Conservation (phyloP, 2,329 filamentous ascomycete genomes). For the Colletotrichum brevisporum region DNA sequence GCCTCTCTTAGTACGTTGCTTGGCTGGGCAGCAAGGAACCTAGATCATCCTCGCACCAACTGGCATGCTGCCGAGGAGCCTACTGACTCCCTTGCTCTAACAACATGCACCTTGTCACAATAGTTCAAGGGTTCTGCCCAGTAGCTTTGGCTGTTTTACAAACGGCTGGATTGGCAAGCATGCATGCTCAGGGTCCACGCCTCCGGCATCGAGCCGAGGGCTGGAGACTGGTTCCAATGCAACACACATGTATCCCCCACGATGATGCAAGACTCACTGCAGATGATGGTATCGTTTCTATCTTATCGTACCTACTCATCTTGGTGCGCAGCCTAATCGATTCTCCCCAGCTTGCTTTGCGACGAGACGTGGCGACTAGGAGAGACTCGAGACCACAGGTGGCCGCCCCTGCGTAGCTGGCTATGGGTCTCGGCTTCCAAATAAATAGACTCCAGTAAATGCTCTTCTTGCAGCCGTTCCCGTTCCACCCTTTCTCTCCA, state of each 20-base stretch:
- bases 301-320: no score
- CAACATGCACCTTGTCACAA: neutral
- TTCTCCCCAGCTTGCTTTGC: no score
- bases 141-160: neutral
- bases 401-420: neutral
- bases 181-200: neutral
- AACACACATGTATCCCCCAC: neutral
- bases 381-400: neutral
- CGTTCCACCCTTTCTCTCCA: neutral
- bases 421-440: neutral
- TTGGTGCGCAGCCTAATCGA: no score
- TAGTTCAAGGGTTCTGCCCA: neutral
- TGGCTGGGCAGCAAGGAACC: no score
- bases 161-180: neutral
- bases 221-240: no score
- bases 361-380: neutral
- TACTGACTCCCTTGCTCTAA: no score
- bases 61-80: no score
- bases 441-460: neutral
- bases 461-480: neutral
- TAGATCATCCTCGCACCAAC: no score
- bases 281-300: conserved; percentile 5
- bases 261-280: conserved; percentile 18
- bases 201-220: neutral
- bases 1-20: no score